Base-by-base conservation (phyloP, 805 yeast species). In the Cyberlindnera misumaiensis region DNA sequence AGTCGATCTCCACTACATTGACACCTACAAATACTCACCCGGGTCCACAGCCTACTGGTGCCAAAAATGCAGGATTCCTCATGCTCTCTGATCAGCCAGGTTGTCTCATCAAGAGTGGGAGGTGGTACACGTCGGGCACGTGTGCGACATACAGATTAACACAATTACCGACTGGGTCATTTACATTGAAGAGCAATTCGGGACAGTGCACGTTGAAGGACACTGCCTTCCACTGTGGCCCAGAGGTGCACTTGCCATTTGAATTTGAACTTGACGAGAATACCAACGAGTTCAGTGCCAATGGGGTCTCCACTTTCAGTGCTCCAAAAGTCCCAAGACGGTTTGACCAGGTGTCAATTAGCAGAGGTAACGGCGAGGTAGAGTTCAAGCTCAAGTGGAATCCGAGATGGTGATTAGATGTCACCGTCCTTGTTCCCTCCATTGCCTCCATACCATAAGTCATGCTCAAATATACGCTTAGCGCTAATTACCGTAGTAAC, bases 21-120 rank as follows among this genome's bases (percentile, higher is more conserved):
- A 41, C 51, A 30, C 62, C 60, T 11, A 40, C 49, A 12, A 38
- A 60, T n/a, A 49, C 55, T 34, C 32, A 44, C 9, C 34, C 35
- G 9, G 30, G 42, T 2, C 47, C 55, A 16, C 38, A 29, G 13
- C 44, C 53, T 17, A 58, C 61, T 17, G 72, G 68, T 11, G 51
- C 52, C 4, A 20, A 25, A 15, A 39, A 48, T 2, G 44, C 55
- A 34, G 88, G 86, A 2, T 67, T 59, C 49, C 53, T 84, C 33
- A 69, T 64, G 38, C 60, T 77, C 11, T 55, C 68, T 14, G 73
- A 63, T 30, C 72, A 79, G 41, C 46, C 59, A 4, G 96, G 95
- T 9, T 86, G 96, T 60, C 63, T 90, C 42, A 90, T 89, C 52
- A 75, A 83, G 43, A 83, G 76, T 52, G 98, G 98, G 4, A 73